Evolutionary conservation across 2,329 filamentous ascomycete genomes (phyloP), one percentile per base, ranked within the genome.

Genomic region (Cladosporium oxysporum): DNA sequence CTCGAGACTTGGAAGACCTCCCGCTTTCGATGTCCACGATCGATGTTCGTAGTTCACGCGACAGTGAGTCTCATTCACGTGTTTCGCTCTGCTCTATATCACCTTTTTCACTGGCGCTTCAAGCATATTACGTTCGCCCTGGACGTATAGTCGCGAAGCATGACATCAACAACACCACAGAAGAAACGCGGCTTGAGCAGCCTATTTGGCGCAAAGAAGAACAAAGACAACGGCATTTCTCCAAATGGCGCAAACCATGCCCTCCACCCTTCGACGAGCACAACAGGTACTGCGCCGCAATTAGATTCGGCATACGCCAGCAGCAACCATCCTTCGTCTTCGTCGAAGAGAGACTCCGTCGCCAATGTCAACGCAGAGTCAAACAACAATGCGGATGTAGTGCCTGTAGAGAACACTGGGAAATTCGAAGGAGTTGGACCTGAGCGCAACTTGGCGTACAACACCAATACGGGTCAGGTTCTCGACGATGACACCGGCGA

Each of bases 401-500:
- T 71, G 5, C 69, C 71, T n/a, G 64, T 74, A 2, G 70, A 73
- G 59, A 74, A 75, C 58, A 67, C 68, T 41, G 73, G 73, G 5
- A 70, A 73, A 41, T 67, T 75, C 29, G 64, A 68, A 31, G 73
- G 73, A 16, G 74, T 75, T 6, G 62, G 60, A 29, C 63, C 67
- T 47, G 69, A 71, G 41, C 68, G 73, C 18, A 70, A 71, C 41
- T 67, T 76, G 18, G 70, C 70, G 2, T 29, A 74, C 35, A 74
- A 76, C 59, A 69, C 69, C 59, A 60, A 64, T 10, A 75, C 72
- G 11, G 74, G 74, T 37, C 70, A 74, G 41, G 71, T 75, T 8
- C 49, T 71, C n/a, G 74, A 76, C 31, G 69, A 75, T 23, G 71
- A 73, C 31, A 75, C 72, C 1, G 74, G 73, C 5, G 71, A 75